phyloP scores from a whole-genome alignment of 192 early-diverging fungal species.

The Rhizophagus clarus region DNA sequence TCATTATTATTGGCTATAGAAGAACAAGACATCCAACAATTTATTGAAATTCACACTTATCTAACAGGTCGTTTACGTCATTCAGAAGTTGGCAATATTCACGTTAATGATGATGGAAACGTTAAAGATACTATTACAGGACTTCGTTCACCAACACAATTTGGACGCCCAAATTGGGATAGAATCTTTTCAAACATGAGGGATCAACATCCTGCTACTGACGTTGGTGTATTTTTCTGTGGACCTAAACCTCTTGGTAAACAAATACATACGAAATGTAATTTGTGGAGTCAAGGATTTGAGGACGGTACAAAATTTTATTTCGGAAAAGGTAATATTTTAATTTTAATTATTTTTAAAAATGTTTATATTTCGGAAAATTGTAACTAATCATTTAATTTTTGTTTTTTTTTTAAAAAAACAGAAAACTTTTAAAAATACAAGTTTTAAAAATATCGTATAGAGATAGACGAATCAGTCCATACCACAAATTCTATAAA shows the following conservation, averaged over 20 bases:
- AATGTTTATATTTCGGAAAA: too few relatives aligned
- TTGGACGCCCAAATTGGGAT: conserved; percentile 54
- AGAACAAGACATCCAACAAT: conserved; percentile 56
- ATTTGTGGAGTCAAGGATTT: conserved; percentile 34
- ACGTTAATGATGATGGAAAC: conserved; percentile 53
- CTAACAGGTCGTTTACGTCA: conserved; percentile 67
- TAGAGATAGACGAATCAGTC: too few relatives aligned
- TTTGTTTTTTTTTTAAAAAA: too few relatives aligned
- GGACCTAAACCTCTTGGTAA: conserved; percentile 68
- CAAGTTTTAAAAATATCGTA: too few relatives aligned
- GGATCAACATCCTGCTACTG: conserved; percentile 51
- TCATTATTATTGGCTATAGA: conserved; percentile 69
- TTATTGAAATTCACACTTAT: conserved; percentile 71
- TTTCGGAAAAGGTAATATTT: conserved; percentile 30
- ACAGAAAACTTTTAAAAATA: too few relatives aligned
- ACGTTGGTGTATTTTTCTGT: conserved; percentile 79
- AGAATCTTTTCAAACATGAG: conserved; percentile 48
- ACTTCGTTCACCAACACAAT: conserved; percentile 44
- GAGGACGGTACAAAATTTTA: conserved; percentile 31
- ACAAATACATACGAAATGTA: conserved; percentile 42
- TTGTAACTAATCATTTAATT: too few relatives aligned
- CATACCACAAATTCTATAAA: too few relatives aligned
- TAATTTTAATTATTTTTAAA: too few relatives aligned
- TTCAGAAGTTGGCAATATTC: conserved; percentile 65
- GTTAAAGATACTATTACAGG: conserved; percentile 53